Base-by-base conservation (phyloP, 83 land plant species). In the Thuja plicata region DNA sequence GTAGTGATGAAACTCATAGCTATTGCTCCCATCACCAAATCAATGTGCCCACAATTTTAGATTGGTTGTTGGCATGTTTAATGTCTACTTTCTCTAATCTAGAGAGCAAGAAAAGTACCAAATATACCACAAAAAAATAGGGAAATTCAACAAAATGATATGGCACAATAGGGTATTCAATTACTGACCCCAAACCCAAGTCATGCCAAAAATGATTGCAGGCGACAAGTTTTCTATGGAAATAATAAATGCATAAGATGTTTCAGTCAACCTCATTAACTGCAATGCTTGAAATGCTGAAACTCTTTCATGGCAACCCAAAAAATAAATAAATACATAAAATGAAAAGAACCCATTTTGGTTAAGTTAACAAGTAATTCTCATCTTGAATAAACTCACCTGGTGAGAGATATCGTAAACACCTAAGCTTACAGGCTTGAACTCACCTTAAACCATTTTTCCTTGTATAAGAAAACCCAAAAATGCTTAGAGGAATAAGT, bases 141-240 rank as follows among this genome's bases (percentile, higher is more conserved):
- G n/a, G n/a, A n/a, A n/a, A n/a, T n/a, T n/a, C n/a, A n/a, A n/a
- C n/a, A n/a, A n/a, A n/a, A n/a, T n/a, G n/a, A n/a, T n/a, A n/a
- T n/a, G n/a, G n/a, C n/a, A n/a, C n/a, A n/a, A n/a, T n/a, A n/a
- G n/a, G n/a, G n/a, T n/a, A 45, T 45, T 45, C 8, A 45, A 80
- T 19, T 8, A 80, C 84, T 80, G 30, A 91, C 94, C 94, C 89
- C 24, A 87, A 87, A 91, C 50, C 91, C 94, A 91, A 35, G 96
- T 93, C 73, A 94, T 93, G 89, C 90, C 9, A 79, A 93, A 94
- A 87, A 94, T 91, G 24, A 94, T 83, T 24, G 90, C 91, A 16
- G 96, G 96, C 52, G 91, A 91, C 77, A 94, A 89, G 88, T 92
- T 94, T 10, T 92, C 91, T 93, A 93, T 92, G 41, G 96, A 94